Evolutionary conservation across 805 yeast species (phyloP).

Genomic region (Monosporozyma unispora): DNA sequence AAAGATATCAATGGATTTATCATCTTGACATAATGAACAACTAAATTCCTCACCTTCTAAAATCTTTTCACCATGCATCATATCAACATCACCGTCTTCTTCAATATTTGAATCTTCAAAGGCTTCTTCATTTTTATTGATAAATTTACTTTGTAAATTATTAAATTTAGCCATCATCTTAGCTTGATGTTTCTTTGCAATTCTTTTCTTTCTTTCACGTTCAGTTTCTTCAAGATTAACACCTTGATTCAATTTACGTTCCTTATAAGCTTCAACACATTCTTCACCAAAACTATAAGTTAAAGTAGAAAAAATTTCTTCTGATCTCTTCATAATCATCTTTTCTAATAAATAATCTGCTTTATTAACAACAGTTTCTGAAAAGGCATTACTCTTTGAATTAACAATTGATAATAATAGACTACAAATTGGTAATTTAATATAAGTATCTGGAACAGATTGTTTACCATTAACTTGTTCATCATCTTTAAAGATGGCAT

Average conservation of each 20-base stretch:
- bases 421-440: conserved; percentile 49
- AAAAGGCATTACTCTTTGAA: conserved; percentile 33
- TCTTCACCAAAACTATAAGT: conserved; percentile 49
- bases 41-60: conserved; percentile 26
- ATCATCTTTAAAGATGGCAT: conserved; percentile 51
- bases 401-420: conserved; percentile 44
- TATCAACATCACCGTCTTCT: conserved; percentile 37
- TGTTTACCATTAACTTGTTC: conserved; percentile 35
- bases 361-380: conserved; percentile 41
- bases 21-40: conserved; percentile 55
- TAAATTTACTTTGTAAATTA: conserved; percentile 67
- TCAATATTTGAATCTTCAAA: conserved; percentile 30
- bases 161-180: conserved; percentile 55
- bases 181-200: conserved; percentile 55
- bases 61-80: conserved; percentile 29
- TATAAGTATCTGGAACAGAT: conserved; percentile 37
- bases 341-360: conserved; percentile 49
- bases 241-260: conserved; percentile 36
- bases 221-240: conserved; percentile 41
- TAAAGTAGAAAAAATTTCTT: conserved; percentile 42
- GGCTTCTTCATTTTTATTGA: conserved; percentile 40
- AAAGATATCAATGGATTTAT: conserved; percentile 40
- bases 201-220: conserved; percentile 43
- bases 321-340: conserved; percentile 40
- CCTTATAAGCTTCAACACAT: conserved; percentile 41